phyloP scores from a whole-genome alignment of 441 rosid species.

The Populus hybrid region DNA sequence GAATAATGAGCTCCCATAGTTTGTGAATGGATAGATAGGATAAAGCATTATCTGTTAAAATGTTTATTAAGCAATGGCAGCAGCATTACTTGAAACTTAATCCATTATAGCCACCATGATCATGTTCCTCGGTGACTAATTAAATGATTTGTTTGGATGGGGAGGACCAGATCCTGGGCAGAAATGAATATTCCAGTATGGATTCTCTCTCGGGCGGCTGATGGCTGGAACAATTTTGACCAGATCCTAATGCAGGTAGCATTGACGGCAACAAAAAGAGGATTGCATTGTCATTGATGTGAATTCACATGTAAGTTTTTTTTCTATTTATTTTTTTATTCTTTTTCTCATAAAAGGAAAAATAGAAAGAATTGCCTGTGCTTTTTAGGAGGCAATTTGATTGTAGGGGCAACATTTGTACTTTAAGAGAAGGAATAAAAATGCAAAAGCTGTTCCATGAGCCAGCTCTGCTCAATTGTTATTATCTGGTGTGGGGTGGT shows the following conservation, averaged over 20 bases:
- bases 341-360: neutral
- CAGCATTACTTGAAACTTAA: constrained; percentile 5
- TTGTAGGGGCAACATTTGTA: constrained; percentile 18
- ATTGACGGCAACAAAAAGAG: constrained; percentile 22
- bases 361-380: constrained; percentile 15
- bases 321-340: constrained; percentile 16
- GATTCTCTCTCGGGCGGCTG: constrained; percentile 23
- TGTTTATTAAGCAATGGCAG: constrained; percentile 3
- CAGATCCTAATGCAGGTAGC: constrained; percentile 22
- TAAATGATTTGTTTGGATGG: constrained; percentile 28
- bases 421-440: constrained; percentile 24
- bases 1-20: neutral
- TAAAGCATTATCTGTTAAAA: neutral
- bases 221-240: constrained; percentile 44
- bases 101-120: constrained; percentile 5
- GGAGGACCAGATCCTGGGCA: constrained; percentile 32
- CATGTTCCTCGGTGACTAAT: constrained; percentile 13
- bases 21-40: neutral
- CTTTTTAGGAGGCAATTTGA: constrained; percentile 33
- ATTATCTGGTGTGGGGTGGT: constrained; percentile 3
- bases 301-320: constrained; percentile 28
- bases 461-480: constrained; percentile 10
- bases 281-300: constrained; percentile 21
- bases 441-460: constrained; percentile 18
- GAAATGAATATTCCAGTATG: constrained; percentile 25